These are phyloP conservation scores for Cucumis hystrix DNA, from an alignment of 306 rosid species.

Conservation along the genomic window DNA sequence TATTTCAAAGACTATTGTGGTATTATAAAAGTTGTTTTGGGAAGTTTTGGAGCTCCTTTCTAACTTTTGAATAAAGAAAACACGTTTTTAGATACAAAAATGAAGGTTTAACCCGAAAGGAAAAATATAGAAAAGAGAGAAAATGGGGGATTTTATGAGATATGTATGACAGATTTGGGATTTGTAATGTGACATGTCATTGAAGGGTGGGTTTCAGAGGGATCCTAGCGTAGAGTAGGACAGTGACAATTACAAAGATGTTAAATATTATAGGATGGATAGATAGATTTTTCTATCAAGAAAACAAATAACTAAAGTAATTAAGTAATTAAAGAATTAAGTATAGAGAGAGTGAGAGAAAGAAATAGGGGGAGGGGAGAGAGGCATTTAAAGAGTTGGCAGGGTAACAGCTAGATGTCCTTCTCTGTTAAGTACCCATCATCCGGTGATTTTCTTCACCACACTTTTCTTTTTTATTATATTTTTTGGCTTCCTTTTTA, in stretches of 20 bases:
- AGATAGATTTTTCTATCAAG: too few species aligned
- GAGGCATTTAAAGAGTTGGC: neutral
- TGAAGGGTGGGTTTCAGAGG: neutral
- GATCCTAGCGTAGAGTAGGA: neutral
- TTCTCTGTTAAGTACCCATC: conserved; percentile 38
- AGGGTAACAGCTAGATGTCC: conserved; percentile 22
- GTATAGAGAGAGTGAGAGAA: neutral
- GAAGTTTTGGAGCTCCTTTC: too few species aligned
- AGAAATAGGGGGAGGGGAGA: neutral
- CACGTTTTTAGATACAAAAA: too few species aligned
- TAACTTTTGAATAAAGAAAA: too few species aligned
- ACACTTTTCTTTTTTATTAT: neutral
- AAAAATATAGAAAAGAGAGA: neutral
- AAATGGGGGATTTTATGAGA: neutral
- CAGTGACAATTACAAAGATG: conserved; percentile 1
- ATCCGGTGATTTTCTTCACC: conserved; percentile 17
- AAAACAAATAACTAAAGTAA: too few species aligned
- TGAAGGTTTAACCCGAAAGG: neutral
- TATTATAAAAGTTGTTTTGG: too few species aligned
- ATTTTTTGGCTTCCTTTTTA: neutral
- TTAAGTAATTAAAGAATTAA: too few species aligned
- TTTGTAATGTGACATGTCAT: conserved; percentile 6
- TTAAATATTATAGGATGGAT: neutral
- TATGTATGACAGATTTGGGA: neutral
- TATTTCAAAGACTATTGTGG: too few species aligned